Base-by-base conservation (phyloP, 2,329 filamentous ascomycete species). In the Pestalotiopsis sp. region DNA sequence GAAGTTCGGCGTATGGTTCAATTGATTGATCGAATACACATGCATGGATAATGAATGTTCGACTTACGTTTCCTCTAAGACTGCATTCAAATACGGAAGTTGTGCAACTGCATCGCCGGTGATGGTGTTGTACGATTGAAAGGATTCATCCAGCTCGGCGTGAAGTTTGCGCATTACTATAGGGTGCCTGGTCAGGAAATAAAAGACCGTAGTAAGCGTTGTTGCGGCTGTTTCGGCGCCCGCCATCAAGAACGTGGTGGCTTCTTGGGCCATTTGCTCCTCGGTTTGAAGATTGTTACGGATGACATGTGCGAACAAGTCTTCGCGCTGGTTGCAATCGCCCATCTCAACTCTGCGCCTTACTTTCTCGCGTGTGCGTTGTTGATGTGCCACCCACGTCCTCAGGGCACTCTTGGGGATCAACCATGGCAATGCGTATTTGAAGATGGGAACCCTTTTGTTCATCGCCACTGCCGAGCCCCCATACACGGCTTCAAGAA, bases 21-120 rank as follows among this genome's bases (percentile, higher is more conserved):
- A 23, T 27, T 60, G 57, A 3, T 17, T 14, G 17, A 60, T 20
- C 12, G 20, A 38, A 60, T 60, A 59, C 14, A n/a, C 17, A 52
- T 2, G 27, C 27, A 31, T 7, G 6, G 7, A n/a, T 20, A 52
- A 9, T 52, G 3, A 52, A 52, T n/a, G 6, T 2, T 9, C n/a
- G 14, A 45, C 39, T 12, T 13, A 31, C 2, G 76, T 70, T 69
- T 79, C 78, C 1, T 74, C 74, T 38, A 78, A 71, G 4, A 76
- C 72, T 3, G 76, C 74, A 36, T 77, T 76, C 11, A 78, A 68
- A 64, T 77, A 78, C 0, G 72, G 72, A 3, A 77, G 69, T 31
- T 70, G 67, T 3, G 71, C 70, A 1, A 70, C 68, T 4, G 61
- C 45, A 45, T 71, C 70, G 23, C 68, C 69, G 2, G 66, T 72